Evolutionary conservation across 768 basidiomycete species (phyloP), one percentile per base, ranked within the genome.

Genomic region (Suillus placidus): DNA sequence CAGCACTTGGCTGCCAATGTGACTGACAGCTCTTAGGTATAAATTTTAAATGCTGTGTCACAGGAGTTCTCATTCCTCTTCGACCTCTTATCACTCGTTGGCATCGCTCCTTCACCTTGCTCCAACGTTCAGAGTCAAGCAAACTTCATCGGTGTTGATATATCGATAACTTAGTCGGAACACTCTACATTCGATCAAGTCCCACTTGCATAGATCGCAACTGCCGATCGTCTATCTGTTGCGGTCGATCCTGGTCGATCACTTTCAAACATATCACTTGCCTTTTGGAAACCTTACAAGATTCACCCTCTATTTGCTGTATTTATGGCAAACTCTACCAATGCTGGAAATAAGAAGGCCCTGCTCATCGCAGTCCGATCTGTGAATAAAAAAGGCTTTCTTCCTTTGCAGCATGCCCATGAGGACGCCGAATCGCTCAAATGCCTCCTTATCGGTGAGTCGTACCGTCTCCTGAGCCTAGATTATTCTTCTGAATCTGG

Each of bases 311-410:
- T 64, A 26, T 54, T 32, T 54, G 16, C 9, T 10, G 30, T 43
- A 13, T 32, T 20, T 37, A 61, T 64, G 58, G 57, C 34, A 61
- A 62, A 30, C 43, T 61, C 63, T 18, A 35, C 40, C 13, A 23
- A 49, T 13, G 18, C 20, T 23, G 65, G 66, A 47, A 61, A 51
- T 26, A 75, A 64, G 64, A 71, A 42, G 60, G 74, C 65, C 1
- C 69, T 77, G 49, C 69, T 76, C 64, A 70, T 76, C 40, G 76
- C 65, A 45, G 66, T 76, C 26, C 10, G 40, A 52, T 7, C 66
- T 26, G 68, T 67, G 45, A 8, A 14, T 3, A 20, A 61, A 3
- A 5, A 26, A 40, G 57, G 32, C 9, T 62, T 60, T 12, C 2
- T 7, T 10, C 45, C 12, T 30, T 70, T 76, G 20, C 4, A 9